phyloP scores from a whole-genome alignment of 257 asterid species.

The Solanum peruvianum region DNA sequence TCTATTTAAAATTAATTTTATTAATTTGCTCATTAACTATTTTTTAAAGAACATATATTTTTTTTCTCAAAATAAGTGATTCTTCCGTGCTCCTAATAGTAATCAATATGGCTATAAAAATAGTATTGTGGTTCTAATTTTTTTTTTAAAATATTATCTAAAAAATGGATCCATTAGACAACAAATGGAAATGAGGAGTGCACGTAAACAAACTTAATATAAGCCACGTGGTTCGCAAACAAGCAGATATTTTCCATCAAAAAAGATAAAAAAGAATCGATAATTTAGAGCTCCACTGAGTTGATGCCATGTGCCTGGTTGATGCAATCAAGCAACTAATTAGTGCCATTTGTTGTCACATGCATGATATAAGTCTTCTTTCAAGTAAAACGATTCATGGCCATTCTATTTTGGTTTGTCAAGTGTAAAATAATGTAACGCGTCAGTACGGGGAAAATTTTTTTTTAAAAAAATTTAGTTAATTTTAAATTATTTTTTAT shows the following conservation, averaged over 20 bases:
- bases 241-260: background rate
- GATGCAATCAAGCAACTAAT: background rate
- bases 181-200: background rate
- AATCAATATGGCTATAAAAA: background rate
- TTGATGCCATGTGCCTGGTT: background rate
- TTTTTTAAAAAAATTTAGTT: background rate
- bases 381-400: background rate
- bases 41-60: too few species aligned
- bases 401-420: background rate
- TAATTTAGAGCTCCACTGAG: background rate
- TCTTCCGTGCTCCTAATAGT: background rate
- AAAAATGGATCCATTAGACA: background rate
- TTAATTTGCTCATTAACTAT: too few species aligned
- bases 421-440: background rate
- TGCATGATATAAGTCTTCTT: background rate
- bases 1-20: too few species aligned
- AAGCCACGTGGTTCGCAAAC: background rate
- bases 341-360: background rate
- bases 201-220: background rate
- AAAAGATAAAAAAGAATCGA: background rate
- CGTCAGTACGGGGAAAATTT: too few species aligned
- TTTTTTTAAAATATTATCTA: too few species aligned
- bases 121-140: background rate
- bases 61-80: background rate
- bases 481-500: too few species aligned